phyloP scores from a whole-genome alignment of 352 stramenopile genomes.

The Globisporangium paroecandrum region DNA sequence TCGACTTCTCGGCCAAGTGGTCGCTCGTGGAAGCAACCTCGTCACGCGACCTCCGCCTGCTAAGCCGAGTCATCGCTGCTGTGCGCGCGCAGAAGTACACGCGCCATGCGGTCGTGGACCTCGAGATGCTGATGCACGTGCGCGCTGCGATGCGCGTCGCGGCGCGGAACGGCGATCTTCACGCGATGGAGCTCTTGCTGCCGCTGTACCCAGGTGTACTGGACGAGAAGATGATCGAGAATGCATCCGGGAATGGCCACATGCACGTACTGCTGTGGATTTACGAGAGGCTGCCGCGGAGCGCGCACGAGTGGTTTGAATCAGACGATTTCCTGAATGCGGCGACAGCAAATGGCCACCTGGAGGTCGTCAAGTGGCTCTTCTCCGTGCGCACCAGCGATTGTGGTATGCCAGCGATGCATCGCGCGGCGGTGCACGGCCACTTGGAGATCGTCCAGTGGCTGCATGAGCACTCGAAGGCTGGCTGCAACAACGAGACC shows the following conservation, averaged over 20 bases:
- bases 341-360: conserved; percentile 15
- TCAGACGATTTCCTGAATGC: conserved; percentile 7
- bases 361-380: conserved; percentile 26
- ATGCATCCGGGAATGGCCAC: conserved; percentile 6
- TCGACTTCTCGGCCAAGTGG: conserved; percentile 25
- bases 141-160: conserved; percentile 19
- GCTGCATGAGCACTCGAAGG: conserved; percentile 24
- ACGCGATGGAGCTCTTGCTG: background rate
- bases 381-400: conserved; percentile 18
- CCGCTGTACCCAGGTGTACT: conserved; percentile 8
- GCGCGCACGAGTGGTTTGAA: conserved; percentile 5
- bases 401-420: conserved; percentile 31
- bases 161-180: background rate
- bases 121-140: conserved; percentile 7
- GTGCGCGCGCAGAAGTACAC: conserved; percentile 1
- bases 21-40: conserved; percentile 18
- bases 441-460: conserved; percentile 31
- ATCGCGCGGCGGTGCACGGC: conserved; percentile 25
- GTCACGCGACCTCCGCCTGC: conserved; percentile 16
- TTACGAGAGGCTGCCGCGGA: conserved; percentile 1
- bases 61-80: conserved; percentile 18
- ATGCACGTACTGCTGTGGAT: conserved; percentile 18
- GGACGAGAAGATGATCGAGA: conserved; percentile 11
- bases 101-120: conserved; percentile 4
- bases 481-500: conserved; percentile 28